Evolutionary conservation across 2,329 filamentous ascomycete genomes (phyloP), one percentile per base, ranked within the genome.

Genomic region (Neonectria ditissima): DNA sequence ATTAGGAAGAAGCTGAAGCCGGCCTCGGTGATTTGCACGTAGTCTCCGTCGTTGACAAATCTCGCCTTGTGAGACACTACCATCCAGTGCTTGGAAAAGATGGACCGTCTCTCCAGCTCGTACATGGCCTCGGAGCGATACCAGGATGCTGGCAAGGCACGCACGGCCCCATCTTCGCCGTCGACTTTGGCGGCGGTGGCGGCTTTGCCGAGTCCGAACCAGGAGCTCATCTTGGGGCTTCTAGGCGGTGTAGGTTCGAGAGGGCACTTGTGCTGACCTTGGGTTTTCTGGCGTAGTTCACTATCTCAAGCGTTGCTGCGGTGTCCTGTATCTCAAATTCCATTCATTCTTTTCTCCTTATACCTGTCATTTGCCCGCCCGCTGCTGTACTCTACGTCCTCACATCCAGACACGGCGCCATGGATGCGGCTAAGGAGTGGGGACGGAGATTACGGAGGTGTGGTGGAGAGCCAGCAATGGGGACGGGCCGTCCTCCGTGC

Each of bases 31-130:
- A 82, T 88, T 14, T 83, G 81, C 22, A 87, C 78, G 73, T 83
- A 90, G 66, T 88, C 83, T 7, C 87, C 87, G 3, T 80, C 71
- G 56, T 86, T 82, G 48, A 75, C 70, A 44, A 88, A 79, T 53
- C 85, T 80, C 60, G 79, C 77, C 67, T 82, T 79, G 79, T 88
- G 81, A 58, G 86, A 87, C 20, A 84, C 81, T 20, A 86, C 79
- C 37, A 85, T 79, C 85, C 85, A 87, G 68, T 83, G 82, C 68
- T 81, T 80, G 43, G 85, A 88, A 71, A 87, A 88, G 69, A 87
- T 84, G 45, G 85, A 82, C 11, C 86, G 80, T 24, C 83, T 76
- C 69, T 88, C 86, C 0, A 88, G 81, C 68, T 87, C 80, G 65
- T 84, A 87, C 76, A 87, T 84, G 51, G 82, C 81, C n/a, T 78